Conservation (phyloP, 441 rosid species). For the Pelargonium fulgidum region DNA sequence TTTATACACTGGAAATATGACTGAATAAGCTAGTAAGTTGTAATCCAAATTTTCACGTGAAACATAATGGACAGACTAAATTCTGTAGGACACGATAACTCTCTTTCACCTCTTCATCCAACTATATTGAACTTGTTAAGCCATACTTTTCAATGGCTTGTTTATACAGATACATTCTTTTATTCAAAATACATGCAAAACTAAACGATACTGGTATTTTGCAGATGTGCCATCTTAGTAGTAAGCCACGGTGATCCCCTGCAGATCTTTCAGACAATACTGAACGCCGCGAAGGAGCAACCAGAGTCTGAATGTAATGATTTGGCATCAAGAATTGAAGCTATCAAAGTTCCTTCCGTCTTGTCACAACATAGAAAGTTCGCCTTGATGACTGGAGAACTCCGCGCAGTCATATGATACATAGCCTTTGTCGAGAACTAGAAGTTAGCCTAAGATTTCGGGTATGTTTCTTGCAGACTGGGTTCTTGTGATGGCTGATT, state of each 20-base stretch:
- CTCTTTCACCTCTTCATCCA: too few species aligned
- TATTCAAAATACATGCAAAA: background rate
- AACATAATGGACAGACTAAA: too few species aligned
- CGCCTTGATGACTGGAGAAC: constrained; percentile 70
- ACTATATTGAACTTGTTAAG: too few species aligned
- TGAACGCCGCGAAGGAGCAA: constrained; percentile 41
- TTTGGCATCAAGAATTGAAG: constrained; percentile 40
- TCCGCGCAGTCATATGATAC: constrained; percentile 43
- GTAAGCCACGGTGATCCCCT: constrained; percentile 92
- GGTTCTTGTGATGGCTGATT: background rate
- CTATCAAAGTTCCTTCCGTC: constrained; percentile 40
- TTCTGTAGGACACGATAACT: too few species aligned
- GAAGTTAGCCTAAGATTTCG: background rate
- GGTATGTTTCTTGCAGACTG: background rate
- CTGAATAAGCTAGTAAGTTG: too few species aligned
- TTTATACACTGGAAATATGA: too few species aligned
- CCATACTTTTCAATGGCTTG: background rate
- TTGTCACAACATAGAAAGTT: constrained; percentile 73
- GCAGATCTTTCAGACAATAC: constrained; percentile 74
- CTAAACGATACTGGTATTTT: background rate
- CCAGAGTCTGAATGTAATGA: constrained; percentile 19
- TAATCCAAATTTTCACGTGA: too few species aligned
- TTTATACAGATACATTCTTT: background rate
- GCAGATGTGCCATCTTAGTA: constrained; percentile 51
- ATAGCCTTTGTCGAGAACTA: background rate